These are phyloP conservation scores for Rhodotorula sp. DNA, from an alignment of 1,284 basidiomycete genomes.

Conservation along the genomic window DNA sequence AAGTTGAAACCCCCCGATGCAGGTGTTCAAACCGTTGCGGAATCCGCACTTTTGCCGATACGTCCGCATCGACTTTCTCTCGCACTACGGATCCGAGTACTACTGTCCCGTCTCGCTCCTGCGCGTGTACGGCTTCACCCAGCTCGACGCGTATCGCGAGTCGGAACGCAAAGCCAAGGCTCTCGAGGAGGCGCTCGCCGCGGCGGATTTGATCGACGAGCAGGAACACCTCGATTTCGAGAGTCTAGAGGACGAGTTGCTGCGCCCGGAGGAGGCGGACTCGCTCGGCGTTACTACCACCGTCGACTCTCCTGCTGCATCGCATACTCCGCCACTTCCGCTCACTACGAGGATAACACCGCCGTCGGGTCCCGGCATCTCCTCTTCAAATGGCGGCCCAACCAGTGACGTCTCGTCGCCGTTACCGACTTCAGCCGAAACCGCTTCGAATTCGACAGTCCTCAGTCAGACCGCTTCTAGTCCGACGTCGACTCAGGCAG, in stretches of 20 bases:
- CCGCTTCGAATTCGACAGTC: no score
- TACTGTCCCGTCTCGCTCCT: slow-evolving; percentile 93
- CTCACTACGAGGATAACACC: neutral
- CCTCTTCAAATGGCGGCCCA: no score
- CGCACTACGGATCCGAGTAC: slow-evolving; percentile 91
- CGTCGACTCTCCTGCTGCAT: neutral
- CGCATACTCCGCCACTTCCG: neutral
- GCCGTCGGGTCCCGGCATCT: neutral
- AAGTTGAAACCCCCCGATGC: neutral
- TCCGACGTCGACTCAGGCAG: no score
- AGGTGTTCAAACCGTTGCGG: slow-evolving; percentile 74
- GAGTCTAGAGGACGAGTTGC: neutral
- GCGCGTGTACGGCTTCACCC: slow-evolving; percentile 91
- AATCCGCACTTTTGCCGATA: slow-evolving; percentile 81
- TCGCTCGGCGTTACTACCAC: neutral
- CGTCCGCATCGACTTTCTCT: slow-evolving; percentile 89
- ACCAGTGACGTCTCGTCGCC: neutral
- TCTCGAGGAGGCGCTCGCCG: slow-evolving; percentile 35
- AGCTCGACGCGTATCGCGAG: slow-evolving; percentile 94
- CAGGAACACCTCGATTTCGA: slow-evolving; percentile 55
- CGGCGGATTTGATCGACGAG: slow-evolving; percentile 43
- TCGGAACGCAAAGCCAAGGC: slow-evolving; percentile 56
- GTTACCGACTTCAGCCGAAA: neutral
- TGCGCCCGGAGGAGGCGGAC: neutral
- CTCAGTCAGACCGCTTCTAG: no score